Evolutionary conservation across 2,329 filamentous ascomycete species (phyloP).

Genomic region (Metarhizium anisopliae): DNA sequence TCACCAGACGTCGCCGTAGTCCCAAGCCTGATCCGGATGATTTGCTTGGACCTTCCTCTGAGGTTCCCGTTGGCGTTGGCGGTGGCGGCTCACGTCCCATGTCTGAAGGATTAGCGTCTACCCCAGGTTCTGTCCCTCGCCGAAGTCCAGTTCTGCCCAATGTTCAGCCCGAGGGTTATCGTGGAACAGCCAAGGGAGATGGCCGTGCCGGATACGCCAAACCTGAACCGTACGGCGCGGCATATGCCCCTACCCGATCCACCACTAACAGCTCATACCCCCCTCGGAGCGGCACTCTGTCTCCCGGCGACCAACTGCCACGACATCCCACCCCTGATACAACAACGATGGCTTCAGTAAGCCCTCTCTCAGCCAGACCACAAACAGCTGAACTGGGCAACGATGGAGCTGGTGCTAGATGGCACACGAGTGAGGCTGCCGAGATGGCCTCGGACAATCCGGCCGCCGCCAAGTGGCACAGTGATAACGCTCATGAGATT

Average conservation of each 20-base stretch:
- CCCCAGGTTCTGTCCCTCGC: conserved; percentile 16
- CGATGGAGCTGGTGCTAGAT: conserved; percentile 6
- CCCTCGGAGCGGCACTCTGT: conserved; percentile 9
- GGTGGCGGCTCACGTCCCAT: conserved; percentile 19
- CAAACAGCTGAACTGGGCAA: conserved; percentile 11
- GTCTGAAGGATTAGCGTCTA: conserved; percentile 18
- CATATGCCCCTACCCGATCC: conserved; percentile 16
- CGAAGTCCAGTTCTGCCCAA: conserved; percentile 17
- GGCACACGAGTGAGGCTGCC: conserved; percentile 9
- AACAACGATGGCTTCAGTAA: conserved; percentile 8
- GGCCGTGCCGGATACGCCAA: conserved; percentile 30
- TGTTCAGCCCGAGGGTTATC: conserved; percentile 25
- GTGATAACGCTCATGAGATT: conserved; percentile 28
- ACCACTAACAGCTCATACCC: conserved; percentile 7
- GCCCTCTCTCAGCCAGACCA: conserved; percentile 7
- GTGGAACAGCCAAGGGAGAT: conserved; percentile 29
- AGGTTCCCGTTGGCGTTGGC: conserved; percentile 29
- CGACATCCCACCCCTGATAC: conserved; percentile 16
- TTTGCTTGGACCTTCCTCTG: conserved; percentile 29
- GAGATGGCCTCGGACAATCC: conserved; percentile 25
- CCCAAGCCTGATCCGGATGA: conserved; percentile 28
- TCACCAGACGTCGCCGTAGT: conserved; percentile 20
- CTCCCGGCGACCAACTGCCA: conserved; percentile 13
- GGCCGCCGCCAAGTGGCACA: conserved; percentile 23
- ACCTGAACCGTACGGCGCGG: conserved; percentile 24